Evolutionary conservation across 352 stramenopile species (phyloP), one percentile per base, ranked within the genome.

Genomic region (Globisporangium cystogenes): DNA sequence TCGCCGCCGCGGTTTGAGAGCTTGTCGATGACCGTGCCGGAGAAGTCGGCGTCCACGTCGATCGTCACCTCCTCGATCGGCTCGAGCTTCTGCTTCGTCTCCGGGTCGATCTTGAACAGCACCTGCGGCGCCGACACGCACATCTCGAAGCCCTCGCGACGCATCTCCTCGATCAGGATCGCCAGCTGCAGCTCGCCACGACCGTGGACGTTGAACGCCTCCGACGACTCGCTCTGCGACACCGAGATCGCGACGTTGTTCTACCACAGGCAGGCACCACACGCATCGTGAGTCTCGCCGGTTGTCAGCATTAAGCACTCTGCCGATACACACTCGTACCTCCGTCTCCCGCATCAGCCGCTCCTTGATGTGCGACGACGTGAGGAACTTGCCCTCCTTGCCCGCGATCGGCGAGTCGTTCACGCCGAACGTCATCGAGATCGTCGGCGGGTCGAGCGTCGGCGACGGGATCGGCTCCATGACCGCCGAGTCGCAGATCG

Each of bases 91-190:
- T 92, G 68, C 41, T 93, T 95, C 42, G 90, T 96, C 33, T 95
- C 85, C 7, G 75, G 64, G 59, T 80, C 86, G 11, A 65, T 87
- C 55, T 90, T 87, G 55, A 97, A 98, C 16, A 99, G 71, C 51
- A 99, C 97, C 51, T 95, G 87, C 16, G 97, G 97, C 36, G 96
- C 96, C 21, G 93, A 98, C 45, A 99, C 96, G 41, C 92, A 96
- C 70, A 99, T 95, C 76, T 99, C 97, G 53, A 97, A 99, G 11
- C 97, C 97, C 70, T 99, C 96, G 41, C 97, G 86, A 53, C 97
- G 79, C 96, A 99, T 99, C 67, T 98, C 95, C 67, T 99, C 97
- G 37, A 99, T 98, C 43, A 99, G 72, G 64, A 99, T 99, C 50
- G 96, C 96, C 16, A 99, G 82, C 73, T 99, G 97, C 50, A 99